A percentile compares a stretch with the other conserved stretches of the same genome.
Conservation (phyloP, 1,284 basidiomycete genomes). For the Rhodotorula mucilaginosa region DNA sequence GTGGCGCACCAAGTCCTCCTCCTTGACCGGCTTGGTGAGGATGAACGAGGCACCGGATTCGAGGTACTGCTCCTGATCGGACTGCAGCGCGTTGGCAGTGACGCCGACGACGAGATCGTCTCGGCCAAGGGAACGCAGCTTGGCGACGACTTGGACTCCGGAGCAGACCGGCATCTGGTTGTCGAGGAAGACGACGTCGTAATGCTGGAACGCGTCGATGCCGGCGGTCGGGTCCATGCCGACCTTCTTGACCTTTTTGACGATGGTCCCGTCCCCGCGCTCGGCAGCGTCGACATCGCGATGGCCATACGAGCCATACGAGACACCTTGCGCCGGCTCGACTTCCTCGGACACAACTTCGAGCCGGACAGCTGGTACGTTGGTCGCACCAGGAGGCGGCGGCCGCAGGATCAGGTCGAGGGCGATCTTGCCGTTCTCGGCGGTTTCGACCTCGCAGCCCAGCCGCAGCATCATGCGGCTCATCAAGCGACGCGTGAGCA, state of each 20-base stretch:
- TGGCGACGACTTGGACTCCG: slow-evolving; percentile 67
- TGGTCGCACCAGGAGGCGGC: background rate
- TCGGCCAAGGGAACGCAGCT: slow-evolving; percentile 64
- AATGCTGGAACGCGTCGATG: slow-evolving; percentile 47
- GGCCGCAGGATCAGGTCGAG: slow-evolving; percentile 66
- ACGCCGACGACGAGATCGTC: slow-evolving; percentile 44
- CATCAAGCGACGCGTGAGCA: slow-evolving; percentile 77
- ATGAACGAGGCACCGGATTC: slow-evolving; percentile 54
- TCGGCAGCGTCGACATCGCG: slow-evolving; percentile 7
- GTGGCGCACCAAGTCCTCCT: slow-evolving; percentile 45
- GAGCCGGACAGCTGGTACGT: background rate
- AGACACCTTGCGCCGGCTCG: background rate
- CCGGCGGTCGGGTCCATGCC: slow-evolving; percentile 19
- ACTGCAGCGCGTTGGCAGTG: slow-evolving; percentile 62
- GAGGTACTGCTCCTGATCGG: slow-evolving; percentile 70
- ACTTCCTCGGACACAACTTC: background rate
- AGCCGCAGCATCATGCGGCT: slow-evolving; percentile 71
- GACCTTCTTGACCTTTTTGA: slow-evolving; percentile 7
- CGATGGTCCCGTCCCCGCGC: slow-evolving; percentile 3
- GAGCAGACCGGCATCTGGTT: slow-evolving; percentile 54
- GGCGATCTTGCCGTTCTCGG: slow-evolving; percentile 83
- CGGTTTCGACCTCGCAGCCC: slow-evolving; percentile 71
- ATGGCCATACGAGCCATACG: background rate
- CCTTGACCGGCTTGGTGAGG: slow-evolving; percentile 67
- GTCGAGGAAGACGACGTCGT: slow-evolving; percentile 46